Evolutionary conservation across 1,139 yeast species (phyloP), one percentile per base, ranked within the genome.

Genomic region (Diutina siamensis): DNA sequence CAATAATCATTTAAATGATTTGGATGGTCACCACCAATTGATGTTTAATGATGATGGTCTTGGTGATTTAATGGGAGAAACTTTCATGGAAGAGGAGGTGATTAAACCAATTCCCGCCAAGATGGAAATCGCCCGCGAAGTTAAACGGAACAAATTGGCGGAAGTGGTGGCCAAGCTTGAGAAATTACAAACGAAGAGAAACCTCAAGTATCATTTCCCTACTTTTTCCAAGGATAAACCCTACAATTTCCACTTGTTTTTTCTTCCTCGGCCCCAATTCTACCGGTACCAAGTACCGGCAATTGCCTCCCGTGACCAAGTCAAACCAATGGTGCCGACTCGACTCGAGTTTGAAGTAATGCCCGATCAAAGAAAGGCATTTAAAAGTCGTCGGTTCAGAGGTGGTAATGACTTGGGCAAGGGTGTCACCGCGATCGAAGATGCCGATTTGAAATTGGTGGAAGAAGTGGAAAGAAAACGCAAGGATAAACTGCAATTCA

Each of bases 241-340:
- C 1, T 67, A 83, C 55, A 76, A 79, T 53, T 78, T 83, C 72
- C 86, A 83, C 57, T 61, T 76, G 5, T 65, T 84, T 44, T 83
- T 83, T 55, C 77, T 83, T 3, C 79, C 87, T 1, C 69, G 72
- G 21, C 84, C 89, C 0, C 62, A 67, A 28, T 73, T 70, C 48
- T 75, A 74, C 52, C 63, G 65, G 33, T 76, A 71, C 47, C 76
- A 78, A 31, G 64, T 67, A 32, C 84, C 87, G 0, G 68, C 69
- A 1, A 62, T 70, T 13, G 64, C 76, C 15, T 54, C 55, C 7
- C 59, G 64, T n/a, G 58, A 59, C n/a, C 52, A 49, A 34, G 48
- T 61, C 21, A 74, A 76, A 48, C 83, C 88, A 0, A 60, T 84
- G 44, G 65, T 82, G 1, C 94, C 95, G 0, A 68, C 78, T 2